Evolutionary conservation across 768 basidiomycete species (phyloP), one percentile per base, ranked within the genome.

Genomic region (Phanerochaete sordida): DNA sequence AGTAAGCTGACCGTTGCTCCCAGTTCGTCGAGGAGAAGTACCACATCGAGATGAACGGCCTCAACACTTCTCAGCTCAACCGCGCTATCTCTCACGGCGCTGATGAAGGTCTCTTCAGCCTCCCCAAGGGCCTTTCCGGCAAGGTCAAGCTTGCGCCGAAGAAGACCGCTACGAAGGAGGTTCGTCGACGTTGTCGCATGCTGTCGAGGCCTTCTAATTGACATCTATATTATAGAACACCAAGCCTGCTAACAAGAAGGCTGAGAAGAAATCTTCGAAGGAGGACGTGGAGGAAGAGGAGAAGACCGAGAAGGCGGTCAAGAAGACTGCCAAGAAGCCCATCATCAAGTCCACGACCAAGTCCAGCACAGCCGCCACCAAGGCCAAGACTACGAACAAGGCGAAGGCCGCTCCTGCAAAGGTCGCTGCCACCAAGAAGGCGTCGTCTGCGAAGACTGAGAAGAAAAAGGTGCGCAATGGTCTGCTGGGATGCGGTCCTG

Each of bases 81-180:
- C 76, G 75, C 46, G 84, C 85, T 43, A 85, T 88, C 73, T 69
- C 74, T 54, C 72, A 74, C 50, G 86, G 87, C 45, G 73, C 74
- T 23, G 78, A 81, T 62, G 76, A 76, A 54, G 81, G 81, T 33
- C 70, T 75, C 35, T 85, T 88, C 69, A 65, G 74, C 23, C 75
- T 87, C 26, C 87, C 86, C 51, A 87, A 85, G 73, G 86, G 84
- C 62, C 79, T 81, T 1, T 84, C 86, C 23, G 89, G 89, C 57
- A 84, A 88, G 69, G 88, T 93, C 62, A 91, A 90, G 71, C 81
- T 91, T 23, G 81, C 86, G 2, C 80, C 82, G 23, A 88, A 86
- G 75, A 82, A 79, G 66, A 64, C 75, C 16, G 63, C 56, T 74
- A 73, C 57, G n/a, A 88, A 88, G 71, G 87, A 89, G 83, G 87